Evolutionary conservation across 148 eudicot species (phyloP).

Genomic region (Heliamphora exappendiculata): DNA sequence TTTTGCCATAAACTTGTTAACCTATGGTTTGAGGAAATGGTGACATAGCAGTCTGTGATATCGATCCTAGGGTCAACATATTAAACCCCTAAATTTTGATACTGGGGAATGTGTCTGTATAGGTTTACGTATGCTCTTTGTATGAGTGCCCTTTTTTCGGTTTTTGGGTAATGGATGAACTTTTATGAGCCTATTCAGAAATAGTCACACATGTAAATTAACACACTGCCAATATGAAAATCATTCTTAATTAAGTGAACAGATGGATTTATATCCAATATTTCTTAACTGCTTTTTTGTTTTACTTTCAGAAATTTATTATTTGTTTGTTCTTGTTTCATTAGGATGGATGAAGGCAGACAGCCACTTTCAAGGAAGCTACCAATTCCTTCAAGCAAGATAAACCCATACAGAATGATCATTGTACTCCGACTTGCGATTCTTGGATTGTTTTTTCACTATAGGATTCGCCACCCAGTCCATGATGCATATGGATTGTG

Average conservation of each 20-base stretch:
- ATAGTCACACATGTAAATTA: not conserved
- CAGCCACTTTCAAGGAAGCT: slow-evolving; percentile 92
- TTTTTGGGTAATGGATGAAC: not conserved
- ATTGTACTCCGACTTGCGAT: slow-evolving; percentile 69
- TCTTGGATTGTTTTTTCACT: slow-evolving; percentile 82
- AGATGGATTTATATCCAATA: not conserved
- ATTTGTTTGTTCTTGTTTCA: slow-evolving; percentile 1
- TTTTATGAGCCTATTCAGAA: not conserved
- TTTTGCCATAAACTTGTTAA: not conserved
- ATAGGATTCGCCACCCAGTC: slow-evolving; percentile 84
- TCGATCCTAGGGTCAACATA: not conserved
- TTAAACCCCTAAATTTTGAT: not conserved
- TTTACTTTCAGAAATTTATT: not conserved
- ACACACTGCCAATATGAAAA: not conserved
- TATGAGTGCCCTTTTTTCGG: not conserved
- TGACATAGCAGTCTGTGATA: not conserved
- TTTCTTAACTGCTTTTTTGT: not conserved
- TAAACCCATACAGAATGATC: slow-evolving; percentile 83
- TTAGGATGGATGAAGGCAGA: slow-evolving; percentile 98
- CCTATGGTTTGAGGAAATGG: not conserved
- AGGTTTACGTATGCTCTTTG: not conserved
- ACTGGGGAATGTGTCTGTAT: too few species aligned
- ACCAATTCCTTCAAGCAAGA: slow-evolving; percentile 88
- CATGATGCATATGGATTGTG: slow-evolving; percentile 80
- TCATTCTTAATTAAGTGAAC: not conserved